Conservation (phyloP, 352 stramenopile genomes). For the Phytophthora capsici region DNA sequence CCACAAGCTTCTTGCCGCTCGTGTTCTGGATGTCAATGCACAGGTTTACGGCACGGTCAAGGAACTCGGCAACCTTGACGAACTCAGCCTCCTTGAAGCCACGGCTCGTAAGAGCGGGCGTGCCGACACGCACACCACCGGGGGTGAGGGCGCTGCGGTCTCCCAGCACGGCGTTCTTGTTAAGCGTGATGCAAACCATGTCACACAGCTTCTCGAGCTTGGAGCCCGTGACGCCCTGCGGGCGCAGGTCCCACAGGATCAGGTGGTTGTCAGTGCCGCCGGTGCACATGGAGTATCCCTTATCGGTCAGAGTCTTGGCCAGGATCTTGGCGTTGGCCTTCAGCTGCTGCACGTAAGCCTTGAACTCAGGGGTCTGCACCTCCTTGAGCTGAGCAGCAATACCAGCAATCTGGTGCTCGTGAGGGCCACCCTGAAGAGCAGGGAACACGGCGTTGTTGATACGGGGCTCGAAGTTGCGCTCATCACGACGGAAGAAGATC, state of each 20-base stretch:
- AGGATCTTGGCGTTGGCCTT: constrained; percentile 96
- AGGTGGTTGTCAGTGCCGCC: constrained; percentile 99
- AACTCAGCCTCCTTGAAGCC: constrained; percentile 98
- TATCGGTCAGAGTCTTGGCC: constrained; percentile 89
- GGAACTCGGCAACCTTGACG: constrained; percentile 94
- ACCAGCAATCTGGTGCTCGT: constrained; percentile 99
- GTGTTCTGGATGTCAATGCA: constrained; percentile 93
- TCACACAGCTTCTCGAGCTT: constrained; percentile 99
- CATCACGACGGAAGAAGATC: constrained; percentile 99
- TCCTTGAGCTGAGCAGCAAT: constrained; percentile 99
- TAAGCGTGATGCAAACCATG: constrained; percentile 97
- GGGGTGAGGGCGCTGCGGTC: constrained; percentile 95
- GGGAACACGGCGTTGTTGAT: constrained; percentile 99
- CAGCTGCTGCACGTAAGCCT: constrained; percentile 94
- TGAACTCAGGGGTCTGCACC: constrained; percentile 96
- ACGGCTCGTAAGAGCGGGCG: constrained; percentile 96
- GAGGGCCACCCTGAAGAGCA: constrained; percentile 96
- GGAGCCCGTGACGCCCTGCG: constrained; percentile 95
- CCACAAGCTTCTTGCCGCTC: constrained; percentile 92
- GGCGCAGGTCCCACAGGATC: constrained; percentile 98
- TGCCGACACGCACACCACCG: constrained; percentile 96
- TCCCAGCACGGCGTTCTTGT: constrained; percentile 99
- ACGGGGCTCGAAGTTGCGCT: constrained; percentile 91
- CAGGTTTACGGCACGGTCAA: constrained; percentile 95
- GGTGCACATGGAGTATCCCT: constrained; percentile 97